Evolutionary conservation across 192 early-diverging fungal species (phyloP), one percentile per base, ranked within the genome.

Genomic region (Coemansia sp.): DNA sequence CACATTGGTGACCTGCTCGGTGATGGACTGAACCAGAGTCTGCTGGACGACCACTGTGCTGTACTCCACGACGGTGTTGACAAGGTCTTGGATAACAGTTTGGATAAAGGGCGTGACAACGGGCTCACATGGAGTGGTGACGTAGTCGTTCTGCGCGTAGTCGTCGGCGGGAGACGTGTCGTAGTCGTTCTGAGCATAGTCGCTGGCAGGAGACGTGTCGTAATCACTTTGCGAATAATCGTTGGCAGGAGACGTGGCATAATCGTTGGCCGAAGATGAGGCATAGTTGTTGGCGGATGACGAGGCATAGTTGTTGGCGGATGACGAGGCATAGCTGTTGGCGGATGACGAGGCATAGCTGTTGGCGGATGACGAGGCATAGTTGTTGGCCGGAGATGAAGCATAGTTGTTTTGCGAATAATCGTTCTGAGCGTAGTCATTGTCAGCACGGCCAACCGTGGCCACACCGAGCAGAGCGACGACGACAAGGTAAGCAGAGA

Each of bases 41-140:
- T 82, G 44, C 72, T 77, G 57, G 11, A 72, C 75, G 25, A 74
- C 27, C 12, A 82, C 75, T 1, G 80, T 82, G 72, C 66, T 77
- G 72, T 69, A 77, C 69, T 77, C 32, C 29, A 77, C 39, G 11
- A 82, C 48, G 0, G 75, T 74, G 66, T 82, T 72, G 21, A 74
- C 72, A 17, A 82, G 41, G 29, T 82, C 74, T 32, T 74, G 44
- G 36, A 82, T 45, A 3, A 76, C 72, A 2, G 80, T 82, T 63
- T 82, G 72, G 66, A 76, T 23, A 6, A 53, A 45, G 0, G 77
- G 77, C 10, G 74, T 81, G 17, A 73, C 78, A 1, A 73, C 64
- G 37, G 69, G 48, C 60, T 69, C 64, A 60, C 70, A 69, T 4
- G 78, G 69, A 4, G 78, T 75, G 12, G 71, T 73, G 5, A 68